A percentile compares a stretch with the other conserved stretches of the same genome.
These are phyloP conservation scores for Pleurotus salmoneostramineus DNA, from an alignment of 768 basidiomycete genomes.

Conservation along the genomic window DNA sequence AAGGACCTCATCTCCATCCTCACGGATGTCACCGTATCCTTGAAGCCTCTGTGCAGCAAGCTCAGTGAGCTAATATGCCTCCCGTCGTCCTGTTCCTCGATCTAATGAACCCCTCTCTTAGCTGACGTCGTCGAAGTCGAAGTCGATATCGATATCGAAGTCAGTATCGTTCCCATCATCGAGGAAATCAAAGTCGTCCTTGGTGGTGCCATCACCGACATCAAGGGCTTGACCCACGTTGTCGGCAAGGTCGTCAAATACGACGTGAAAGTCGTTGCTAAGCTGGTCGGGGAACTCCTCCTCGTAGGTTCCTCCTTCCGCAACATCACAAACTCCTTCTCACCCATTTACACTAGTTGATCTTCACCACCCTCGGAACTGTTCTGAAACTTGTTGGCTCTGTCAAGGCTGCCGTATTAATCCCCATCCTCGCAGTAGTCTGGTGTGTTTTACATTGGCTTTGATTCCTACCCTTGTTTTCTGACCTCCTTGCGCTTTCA, in stretches of 20 bases:
- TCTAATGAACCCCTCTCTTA: background rate
- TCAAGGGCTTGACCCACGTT: slow-evolving; percentile 11
- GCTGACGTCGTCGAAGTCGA: slow-evolving; percentile 13
- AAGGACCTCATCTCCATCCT: slow-evolving; percentile 13
- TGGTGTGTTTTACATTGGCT: no score
- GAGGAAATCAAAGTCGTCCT: slow-evolving; percentile 15
- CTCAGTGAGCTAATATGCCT: slow-evolving; percentile 11
- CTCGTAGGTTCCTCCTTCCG: slow-evolving; percentile 11
- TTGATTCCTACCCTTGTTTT: no score
- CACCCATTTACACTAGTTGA: slow-evolving; percentile 9
- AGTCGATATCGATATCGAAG: slow-evolving; percentile 8
- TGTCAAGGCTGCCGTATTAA: slow-evolving; percentile 8
- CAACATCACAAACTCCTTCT: background rate
- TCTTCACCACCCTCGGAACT: slow-evolving; percentile 13
- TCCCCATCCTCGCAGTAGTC: slow-evolving; percentile 12
- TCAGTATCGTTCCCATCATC: slow-evolving; percentile 11
- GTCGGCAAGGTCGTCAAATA: slow-evolving; percentile 12
- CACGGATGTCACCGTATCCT: background rate
- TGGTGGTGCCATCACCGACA: slow-evolving; percentile 7
- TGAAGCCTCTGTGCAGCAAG: slow-evolving; percentile 12
- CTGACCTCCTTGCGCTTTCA: background rate
- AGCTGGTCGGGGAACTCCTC: slow-evolving; percentile 16
- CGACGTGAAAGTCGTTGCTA: slow-evolving; percentile 11
- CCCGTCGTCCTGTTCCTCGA: background rate
- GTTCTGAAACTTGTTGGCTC: slow-evolving; percentile 10